phyloP scores from a whole-genome alignment of 257 asterid species.

The Fraxinus americana region DNA sequence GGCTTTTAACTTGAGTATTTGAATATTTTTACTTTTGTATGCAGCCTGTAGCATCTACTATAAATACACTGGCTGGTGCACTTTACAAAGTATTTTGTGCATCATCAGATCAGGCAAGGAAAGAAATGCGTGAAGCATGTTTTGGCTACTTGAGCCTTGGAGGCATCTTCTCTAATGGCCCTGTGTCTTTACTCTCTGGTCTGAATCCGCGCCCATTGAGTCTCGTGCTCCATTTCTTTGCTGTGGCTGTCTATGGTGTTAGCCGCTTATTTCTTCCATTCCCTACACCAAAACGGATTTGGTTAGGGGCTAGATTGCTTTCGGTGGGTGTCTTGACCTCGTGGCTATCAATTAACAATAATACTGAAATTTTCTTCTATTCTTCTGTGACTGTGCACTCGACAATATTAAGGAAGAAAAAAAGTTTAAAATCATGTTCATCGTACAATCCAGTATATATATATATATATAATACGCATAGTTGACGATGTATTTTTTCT shows the following conservation, averaged over 20 bases:
- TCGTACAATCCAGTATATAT: not conserved
- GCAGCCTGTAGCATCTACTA: constrained; percentile 16
- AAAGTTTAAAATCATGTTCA: not conserved
- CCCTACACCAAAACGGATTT: constrained; percentile 12
- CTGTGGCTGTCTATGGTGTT: constrained; percentile 18
- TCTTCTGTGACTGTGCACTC: not conserved
- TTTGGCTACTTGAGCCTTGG: constrained; percentile 21
- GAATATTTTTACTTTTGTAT: not conserved
- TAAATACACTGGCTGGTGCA: constrained; percentile 21
- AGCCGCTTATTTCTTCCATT: constrained; percentile 20
- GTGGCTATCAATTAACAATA: not conserved
- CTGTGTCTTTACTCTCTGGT: constrained; percentile 18
- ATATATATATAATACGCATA: too few relatives aligned
- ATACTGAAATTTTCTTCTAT: not conserved
- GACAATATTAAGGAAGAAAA: not conserved
- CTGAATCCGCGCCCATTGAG: constrained; percentile 15
- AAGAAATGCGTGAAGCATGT: constrained; percentile 20
- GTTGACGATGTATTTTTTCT: not conserved
- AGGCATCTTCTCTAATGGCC: constrained; percentile 17
- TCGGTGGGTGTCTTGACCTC: not conserved
- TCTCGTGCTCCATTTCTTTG: constrained; percentile 21
- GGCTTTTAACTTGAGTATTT: not conserved
- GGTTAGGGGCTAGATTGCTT: constrained; percentile 23
- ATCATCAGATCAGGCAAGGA: constrained; percentile 18
- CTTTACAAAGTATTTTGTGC: constrained; percentile 21